Evolutionary conservation across 1,284 basidiomycete genomes (phyloP), one percentile per base, ranked within the genome.

Genomic region (Fomitopsis schrenkii): DNA sequence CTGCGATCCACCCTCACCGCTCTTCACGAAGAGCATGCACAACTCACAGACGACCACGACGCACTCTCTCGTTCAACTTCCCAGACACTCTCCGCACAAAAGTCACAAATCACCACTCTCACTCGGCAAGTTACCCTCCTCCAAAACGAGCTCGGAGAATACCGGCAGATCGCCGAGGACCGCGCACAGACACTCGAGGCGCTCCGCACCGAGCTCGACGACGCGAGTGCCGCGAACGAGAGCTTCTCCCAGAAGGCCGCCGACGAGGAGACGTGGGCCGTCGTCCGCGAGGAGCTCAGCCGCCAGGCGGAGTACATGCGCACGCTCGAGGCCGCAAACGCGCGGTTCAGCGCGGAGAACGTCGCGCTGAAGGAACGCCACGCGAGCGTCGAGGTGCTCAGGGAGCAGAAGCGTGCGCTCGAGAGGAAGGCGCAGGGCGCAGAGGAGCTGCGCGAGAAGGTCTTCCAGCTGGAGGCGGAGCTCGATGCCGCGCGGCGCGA

Each of bases 381-480:
- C 44, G 75, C 79, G 2, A 87, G 83, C 66, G 73, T 89, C 7
- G 89, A 91, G 64, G 84, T 93, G 0, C 70, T 94, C 48, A 80
- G 83, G 55, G 92, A 93, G 70, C 87, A 93, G 73, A 92, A 91
- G 65, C 78, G 85, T 14, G 78, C 81, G 0, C 72, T 93, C 46
- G 86, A 92, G 69, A 72, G 75, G 19, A 88, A 84, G 66, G 71
- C 88, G 6, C 70, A 69, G 14, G 76, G 75, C 1, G 73, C 83
- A 41, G 87, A 90, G 9, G 80, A 81, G 41, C 70, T 91, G 59
- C 77, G 87, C 15, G 81, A 83, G 64, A 78, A 79, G 66, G 79
- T 88, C 0, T 82, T 83, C 2, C 75, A 75, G 52, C 72, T 89
- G 33, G 86, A 90, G 67, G 83, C 80, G 0, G 87, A 91, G 66